A percentile compares a stretch with the other conserved stretches of the same genome.
phyloP scores from a whole-genome alignment of 352 stramenopile species.

The Phytophthora sojae region DNA sequence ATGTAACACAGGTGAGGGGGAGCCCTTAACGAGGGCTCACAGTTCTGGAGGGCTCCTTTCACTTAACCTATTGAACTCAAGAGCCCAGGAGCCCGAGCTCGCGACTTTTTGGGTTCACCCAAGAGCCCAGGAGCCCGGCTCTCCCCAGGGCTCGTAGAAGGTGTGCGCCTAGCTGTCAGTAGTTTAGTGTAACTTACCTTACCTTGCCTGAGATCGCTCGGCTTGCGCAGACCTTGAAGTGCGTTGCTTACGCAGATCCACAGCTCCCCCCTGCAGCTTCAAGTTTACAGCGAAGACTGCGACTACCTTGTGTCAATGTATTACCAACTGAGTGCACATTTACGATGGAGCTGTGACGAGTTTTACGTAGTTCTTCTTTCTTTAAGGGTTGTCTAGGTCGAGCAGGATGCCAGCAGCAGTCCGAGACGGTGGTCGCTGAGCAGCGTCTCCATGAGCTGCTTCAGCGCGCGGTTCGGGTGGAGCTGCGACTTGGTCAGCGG shows the following conservation, averaged over 20 bases:
- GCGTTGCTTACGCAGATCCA: conserved; percentile 1
- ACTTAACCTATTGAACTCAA: too few relatives aligned
- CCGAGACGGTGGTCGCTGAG: conserved; percentile 69
- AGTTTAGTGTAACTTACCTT: neutral
- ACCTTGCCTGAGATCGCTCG: too few relatives aligned
- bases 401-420: conserved; percentile 59
- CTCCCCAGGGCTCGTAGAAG: too few relatives aligned
- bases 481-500: conserved; percentile 67
- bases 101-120: too few relatives aligned
- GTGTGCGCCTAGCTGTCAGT: too few relatives aligned
- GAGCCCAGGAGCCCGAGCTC: too few relatives aligned
- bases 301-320: too few relatives aligned
- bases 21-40: too few relatives aligned
- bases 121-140: too few relatives aligned
- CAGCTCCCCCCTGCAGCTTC: neutral
- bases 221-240: conserved; percentile 9
- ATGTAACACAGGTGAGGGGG: too few relatives aligned
- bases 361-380: neutral
- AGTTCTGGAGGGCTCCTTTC: too few relatives aligned
- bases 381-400: conserved; percentile 28
- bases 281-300: neutral
- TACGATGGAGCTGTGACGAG: neutral
- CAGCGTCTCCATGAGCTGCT: conserved; percentile 78
- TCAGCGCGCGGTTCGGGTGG: conserved; percentile 73
- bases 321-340: conserved; percentile 15